Conservation (phyloP, 1,284 basidiomycete genomes). For the Xerocomus cyaneibrunnescens region DNA sequence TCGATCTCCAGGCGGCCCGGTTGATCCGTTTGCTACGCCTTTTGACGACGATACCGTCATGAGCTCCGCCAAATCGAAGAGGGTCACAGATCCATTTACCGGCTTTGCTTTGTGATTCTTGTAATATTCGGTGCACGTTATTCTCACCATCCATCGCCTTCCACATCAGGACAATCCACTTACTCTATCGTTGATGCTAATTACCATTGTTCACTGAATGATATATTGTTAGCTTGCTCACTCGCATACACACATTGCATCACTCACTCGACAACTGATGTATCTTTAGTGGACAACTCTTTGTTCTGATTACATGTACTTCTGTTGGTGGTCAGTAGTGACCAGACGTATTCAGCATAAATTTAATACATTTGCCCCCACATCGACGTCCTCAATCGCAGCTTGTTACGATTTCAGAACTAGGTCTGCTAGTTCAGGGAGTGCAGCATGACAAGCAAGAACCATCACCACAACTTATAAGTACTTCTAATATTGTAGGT, state of each 20-base stretch:
- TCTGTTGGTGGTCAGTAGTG: slow-evolving; percentile 6
- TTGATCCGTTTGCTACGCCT: slow-evolving; percentile 69
- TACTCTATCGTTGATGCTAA: slow-evolving; percentile 21
- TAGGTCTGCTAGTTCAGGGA: background rate
- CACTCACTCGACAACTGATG: slow-evolving; percentile 14
- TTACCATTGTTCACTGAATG: slow-evolving; percentile 6
- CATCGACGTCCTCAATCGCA: background rate
- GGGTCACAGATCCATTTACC: slow-evolving; percentile 31
- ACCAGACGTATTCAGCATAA: slow-evolving; percentile 4
- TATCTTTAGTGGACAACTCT: slow-evolving; percentile 24
- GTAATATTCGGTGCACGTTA: background rate
- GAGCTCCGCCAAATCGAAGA: slow-evolving; percentile 19
- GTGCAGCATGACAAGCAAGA: too few species aligned
- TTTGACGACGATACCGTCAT: slow-evolving; percentile 67
- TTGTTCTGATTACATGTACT: background rate
- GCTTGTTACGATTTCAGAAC: too few species aligned
- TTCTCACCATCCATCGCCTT: background rate
- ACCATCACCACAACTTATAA: too few species aligned
- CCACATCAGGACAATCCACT: background rate
- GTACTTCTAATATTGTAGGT: too few species aligned
- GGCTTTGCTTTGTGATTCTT: slow-evolving; percentile 27
- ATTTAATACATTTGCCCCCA: background rate
- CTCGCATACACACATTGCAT: background rate
- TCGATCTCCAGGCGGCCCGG: slow-evolving; percentile 36
- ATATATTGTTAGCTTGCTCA: slow-evolving; percentile 14